These are phyloP conservation scores for Trichodelitschia bisporula DNA, from an alignment of 495 filamentous ascomycete species.

Conservation along the genomic window DNA sequence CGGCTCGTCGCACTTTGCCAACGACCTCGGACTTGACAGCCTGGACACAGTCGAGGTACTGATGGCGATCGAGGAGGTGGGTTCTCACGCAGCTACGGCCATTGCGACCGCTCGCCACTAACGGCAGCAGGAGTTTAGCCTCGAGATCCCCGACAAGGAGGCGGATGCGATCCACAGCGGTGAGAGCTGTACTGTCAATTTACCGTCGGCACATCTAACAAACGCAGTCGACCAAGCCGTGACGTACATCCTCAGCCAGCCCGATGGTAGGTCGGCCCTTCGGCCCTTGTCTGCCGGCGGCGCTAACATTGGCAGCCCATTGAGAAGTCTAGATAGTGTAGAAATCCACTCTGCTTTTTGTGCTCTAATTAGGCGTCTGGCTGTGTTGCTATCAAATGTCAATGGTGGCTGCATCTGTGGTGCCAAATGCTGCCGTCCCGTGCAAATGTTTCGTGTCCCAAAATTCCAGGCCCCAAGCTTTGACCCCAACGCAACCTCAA, in stretches of 20 bases:
- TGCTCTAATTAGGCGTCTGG: too few species aligned
- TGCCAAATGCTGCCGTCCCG: too few species aligned
- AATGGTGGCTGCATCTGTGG: too few species aligned
- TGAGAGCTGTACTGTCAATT: conserved; percentile 25
- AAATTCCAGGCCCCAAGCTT: too few species aligned
- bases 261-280: too few species aligned
- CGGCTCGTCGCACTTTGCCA: conserved; percentile 64
- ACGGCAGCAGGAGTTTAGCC: conserved; percentile 77
- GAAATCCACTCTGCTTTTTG: too few species aligned
- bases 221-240: conserved; percentile 76
- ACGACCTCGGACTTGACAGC: conserved; percentile 89
- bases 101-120: neutral
- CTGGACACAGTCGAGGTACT: conserved; percentile 97
- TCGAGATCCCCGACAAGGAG: conserved; percentile 99
- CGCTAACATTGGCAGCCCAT: too few species aligned
- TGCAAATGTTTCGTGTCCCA: too few species aligned
- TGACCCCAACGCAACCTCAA: too few species aligned
- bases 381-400: too few species aligned
- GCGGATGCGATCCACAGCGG: conserved; percentile 90
- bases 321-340: too few species aligned
- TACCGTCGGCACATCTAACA: conserved; percentile 5
- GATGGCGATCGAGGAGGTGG: conserved; percentile 98
- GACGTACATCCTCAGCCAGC: conserved; percentile 83
- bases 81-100: conserved; percentile 5
- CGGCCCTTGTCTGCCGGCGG: too few species aligned